These are phyloP conservation scores for Aspergillus pseudotamarii DNA, from an alignment of 2,329 filamentous ascomycete species.

Conservation along the genomic window DNA sequence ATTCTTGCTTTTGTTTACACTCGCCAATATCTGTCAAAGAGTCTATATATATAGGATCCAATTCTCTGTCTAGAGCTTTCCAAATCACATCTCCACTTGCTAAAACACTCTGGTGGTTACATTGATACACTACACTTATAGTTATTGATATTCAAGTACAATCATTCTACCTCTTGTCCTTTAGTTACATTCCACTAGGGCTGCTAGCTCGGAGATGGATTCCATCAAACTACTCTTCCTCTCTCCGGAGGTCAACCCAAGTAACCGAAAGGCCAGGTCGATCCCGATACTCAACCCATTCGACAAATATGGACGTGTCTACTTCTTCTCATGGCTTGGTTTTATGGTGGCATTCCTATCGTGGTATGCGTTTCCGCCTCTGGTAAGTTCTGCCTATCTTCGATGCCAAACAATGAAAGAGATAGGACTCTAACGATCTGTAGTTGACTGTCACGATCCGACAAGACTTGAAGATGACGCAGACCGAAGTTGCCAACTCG, in stretches of 20 bases:
- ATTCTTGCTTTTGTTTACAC: background rate
- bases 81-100: background rate
- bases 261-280: conserved; percentile 79
- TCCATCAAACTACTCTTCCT: conserved; percentile 32
- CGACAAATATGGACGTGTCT: conserved; percentile 80
- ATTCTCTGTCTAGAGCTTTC: background rate
- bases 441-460: conserved; percentile 76
- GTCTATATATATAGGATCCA: conserved; percentile 9
- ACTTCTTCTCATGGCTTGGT: conserved; percentile 86
- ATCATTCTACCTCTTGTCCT: background rate
- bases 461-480: conserved; percentile 71
- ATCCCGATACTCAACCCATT: conserved; percentile 78
- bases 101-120: conserved; percentile 1
- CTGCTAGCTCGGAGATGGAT: conserved; percentile 17
- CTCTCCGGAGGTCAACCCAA: conserved; percentile 76
- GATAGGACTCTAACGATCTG: conserved; percentile 20
- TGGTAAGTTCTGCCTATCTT: conserved; percentile 57
- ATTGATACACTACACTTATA: background rate
- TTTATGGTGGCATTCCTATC: conserved; percentile 89
- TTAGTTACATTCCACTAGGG: background rate
- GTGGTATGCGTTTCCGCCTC: conserved; percentile 86
- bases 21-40: background rate
- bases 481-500: conserved; percentile 78
- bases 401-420: background rate
- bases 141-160: background rate